Conservation (phyloP, 345 rosid species). For the Trapa bicornis region DNA sequence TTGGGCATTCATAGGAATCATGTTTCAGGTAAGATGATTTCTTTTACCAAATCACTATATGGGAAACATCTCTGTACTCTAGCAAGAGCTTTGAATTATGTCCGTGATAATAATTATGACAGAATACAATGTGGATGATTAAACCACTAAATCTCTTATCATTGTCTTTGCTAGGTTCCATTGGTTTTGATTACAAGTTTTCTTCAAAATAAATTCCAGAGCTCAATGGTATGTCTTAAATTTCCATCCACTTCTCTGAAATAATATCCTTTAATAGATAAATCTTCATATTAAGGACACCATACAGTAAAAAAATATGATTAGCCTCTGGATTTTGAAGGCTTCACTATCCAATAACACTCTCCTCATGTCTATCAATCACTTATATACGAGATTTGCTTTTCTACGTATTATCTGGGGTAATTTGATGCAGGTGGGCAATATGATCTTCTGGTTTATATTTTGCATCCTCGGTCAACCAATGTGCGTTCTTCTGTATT, state of each 20-base stretch:
- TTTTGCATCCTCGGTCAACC: slow-evolving; percentile 98
- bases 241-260: neutral
- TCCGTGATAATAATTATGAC: neutral
- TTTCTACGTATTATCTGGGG: neutral
- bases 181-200: slow-evolving; percentile 68
- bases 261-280: no score
- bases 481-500: slow-evolving; percentile 82
- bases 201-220: slow-evolving; percentile 56
- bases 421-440: slow-evolving; percentile 54
- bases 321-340: neutral
- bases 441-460: slow-evolving; percentile 86
- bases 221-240: slow-evolving; percentile 53
- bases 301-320: neutral
- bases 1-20: slow-evolving; percentile 93
- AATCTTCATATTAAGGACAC: neutral
- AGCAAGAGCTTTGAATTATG: neutral
- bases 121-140: neutral
- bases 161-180: slow-evolving; percentile 49
- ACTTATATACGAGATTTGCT: neutral
- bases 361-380: neutral
- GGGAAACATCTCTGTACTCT: neutral
- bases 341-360: no score
- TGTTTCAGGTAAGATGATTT: slow-evolving; percentile 65
- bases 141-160: neutral
- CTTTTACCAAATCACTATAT: neutral